Percentiles rank a stretch among this genome's conserved stretches.
Conservation (phyloP, 2,329 filamentous ascomycete genomes). For the Setomelanomma holmii region DNA sequence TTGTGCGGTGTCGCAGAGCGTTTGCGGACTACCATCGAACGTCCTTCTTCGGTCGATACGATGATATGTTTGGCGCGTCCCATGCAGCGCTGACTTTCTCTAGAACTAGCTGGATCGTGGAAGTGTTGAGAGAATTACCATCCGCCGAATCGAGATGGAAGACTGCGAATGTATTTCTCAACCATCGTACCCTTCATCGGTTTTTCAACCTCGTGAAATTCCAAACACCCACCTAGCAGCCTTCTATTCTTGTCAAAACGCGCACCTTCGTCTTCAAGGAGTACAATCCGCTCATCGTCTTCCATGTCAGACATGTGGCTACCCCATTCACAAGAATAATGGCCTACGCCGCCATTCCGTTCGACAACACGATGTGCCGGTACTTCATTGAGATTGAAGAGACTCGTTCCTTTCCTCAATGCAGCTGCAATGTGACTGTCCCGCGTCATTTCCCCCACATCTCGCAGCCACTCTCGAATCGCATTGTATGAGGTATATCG, state of each 20-base stretch:
- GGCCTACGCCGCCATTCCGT: not conserved
- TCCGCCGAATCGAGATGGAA: not conserved
- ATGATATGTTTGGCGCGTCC: no score
- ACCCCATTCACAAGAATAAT: not conserved
- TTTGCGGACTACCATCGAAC: no score
- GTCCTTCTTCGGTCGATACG: no score
- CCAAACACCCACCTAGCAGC: not conserved
- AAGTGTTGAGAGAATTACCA: no score
- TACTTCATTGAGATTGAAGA: not conserved
- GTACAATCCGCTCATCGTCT: not conserved
- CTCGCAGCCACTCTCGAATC: not conserved
- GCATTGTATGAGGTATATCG: not conserved
- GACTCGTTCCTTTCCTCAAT: not conserved
- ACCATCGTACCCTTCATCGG: not conserved
- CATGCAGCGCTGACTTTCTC: no score
- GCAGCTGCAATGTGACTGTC: not conserved
- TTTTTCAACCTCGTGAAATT: not conserved
- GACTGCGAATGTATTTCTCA: not conserved
- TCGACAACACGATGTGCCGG: not conserved
- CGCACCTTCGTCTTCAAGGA: not conserved
- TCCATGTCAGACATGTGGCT: not conserved
- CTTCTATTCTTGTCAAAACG: not conserved
- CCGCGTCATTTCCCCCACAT: not conserved
- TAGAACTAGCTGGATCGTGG: no score
- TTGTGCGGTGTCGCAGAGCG: no score